Evolutionary conservation across 805 yeast species (phyloP).

Genomic region (Suhomyces kilbournensis): DNA sequence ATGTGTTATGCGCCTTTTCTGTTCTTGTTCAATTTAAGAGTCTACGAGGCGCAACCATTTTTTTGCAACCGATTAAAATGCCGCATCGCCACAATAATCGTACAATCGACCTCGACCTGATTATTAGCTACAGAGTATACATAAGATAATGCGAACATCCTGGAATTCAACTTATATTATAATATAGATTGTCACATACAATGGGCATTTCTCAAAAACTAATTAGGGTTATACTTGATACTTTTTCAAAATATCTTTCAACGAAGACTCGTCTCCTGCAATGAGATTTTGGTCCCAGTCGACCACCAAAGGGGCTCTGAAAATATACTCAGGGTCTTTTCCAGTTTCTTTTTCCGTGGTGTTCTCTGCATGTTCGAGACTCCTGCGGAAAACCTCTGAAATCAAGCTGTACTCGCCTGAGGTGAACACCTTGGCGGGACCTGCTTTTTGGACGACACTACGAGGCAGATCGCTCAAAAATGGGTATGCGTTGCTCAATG

Average conservation of each 20-base stretch:
- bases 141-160: too few relatives aligned
- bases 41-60: too few relatives aligned
- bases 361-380: conserved; percentile 19
- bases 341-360: conserved; percentile 7
- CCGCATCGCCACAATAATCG: too few relatives aligned
- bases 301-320: conserved; percentile 39
- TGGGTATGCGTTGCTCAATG: conserved; percentile 33
- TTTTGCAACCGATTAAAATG: too few relatives aligned
- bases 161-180: too few relatives aligned
- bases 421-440: conserved; percentile 28
- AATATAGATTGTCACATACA: too few relatives aligned
- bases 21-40: too few relatives aligned
- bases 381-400: conserved; percentile 31
- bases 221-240: too few relatives aligned
- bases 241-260: conserved; percentile 29
- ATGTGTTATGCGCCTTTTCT: too few relatives aligned
- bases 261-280: conserved; percentile 36
- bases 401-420: conserved; percentile 39
- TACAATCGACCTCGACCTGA: too few relatives aligned
- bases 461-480: conserved; percentile 27
- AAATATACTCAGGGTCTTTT: conserved; percentile 29
- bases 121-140: too few relatives aligned
- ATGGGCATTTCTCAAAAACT: too few relatives aligned
- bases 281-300: conserved; percentile 46
- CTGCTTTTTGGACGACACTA: conserved; percentile 12